A percentile compares a stretch with the other conserved stretches of the same genome.
Evolutionary conservation across 106 monocot genomes (phyloP).

Genomic region (Apostasia shenzhenica): DNA sequence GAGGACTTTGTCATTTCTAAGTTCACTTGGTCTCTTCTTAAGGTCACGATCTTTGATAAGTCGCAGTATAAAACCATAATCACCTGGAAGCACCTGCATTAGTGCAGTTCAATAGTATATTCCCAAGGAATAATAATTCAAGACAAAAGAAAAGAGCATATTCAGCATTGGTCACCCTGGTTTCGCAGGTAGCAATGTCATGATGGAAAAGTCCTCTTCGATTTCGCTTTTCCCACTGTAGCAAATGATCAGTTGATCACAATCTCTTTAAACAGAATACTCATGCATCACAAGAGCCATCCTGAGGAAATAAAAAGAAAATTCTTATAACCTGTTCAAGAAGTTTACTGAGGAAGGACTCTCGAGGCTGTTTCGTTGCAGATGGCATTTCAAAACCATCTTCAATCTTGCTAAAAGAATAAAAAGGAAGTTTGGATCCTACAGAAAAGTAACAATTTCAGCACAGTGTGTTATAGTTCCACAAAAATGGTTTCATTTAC

Average conservation of each 20-base stretch:
- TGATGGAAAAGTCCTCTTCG: conserved; percentile 31
- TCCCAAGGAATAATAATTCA: background rate
- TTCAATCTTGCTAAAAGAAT: conserved; percentile 12
- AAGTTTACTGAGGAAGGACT: conserved; percentile 19
- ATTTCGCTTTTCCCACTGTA: conserved; percentile 29
- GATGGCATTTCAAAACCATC: background rate
- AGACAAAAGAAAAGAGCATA: background rate
- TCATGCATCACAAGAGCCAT: background rate
- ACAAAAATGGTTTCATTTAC: no score
- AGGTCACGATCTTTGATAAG: conserved; percentile 60
- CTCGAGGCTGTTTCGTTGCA: conserved; percentile 6
- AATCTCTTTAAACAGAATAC: background rate
- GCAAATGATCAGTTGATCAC: no score
- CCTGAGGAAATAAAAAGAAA: background rate
- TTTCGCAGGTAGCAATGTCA: conserved; percentile 25
- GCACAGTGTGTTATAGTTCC: no score
- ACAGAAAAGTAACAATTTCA: background rate
- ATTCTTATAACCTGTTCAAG: conserved; percentile 14
- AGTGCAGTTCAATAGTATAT: background rate
- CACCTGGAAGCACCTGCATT: conserved; percentile 33
- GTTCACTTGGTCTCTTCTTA: conserved; percentile 63
- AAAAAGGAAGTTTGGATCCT: conserved; percentile 9
- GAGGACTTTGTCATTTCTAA: conserved; percentile 43
- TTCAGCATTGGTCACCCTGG: conserved; percentile 12
- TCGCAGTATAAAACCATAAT: conserved; percentile 38